Conservation (phyloP, 305 asterid species). For the Plantago lanceolata region DNA sequence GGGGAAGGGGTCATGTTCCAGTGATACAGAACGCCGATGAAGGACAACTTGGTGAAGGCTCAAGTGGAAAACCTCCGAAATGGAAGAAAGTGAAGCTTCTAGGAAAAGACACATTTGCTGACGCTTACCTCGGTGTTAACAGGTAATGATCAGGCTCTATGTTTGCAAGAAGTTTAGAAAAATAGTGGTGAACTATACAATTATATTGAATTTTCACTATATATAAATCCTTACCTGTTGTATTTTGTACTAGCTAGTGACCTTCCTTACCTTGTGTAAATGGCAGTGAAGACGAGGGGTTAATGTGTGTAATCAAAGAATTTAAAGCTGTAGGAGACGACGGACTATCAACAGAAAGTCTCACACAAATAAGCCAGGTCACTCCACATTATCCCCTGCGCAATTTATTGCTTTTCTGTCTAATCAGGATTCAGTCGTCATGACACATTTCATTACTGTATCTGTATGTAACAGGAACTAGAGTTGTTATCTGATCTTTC, state of each 20-base stretch:
- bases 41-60: conserved; percentile 59
- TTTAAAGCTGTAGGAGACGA: conserved; percentile 66
- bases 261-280: conserved; percentile 12
- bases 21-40: conserved; percentile 53
- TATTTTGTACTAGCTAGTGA: conserved; percentile 1
- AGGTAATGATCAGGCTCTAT: conserved; percentile 42
- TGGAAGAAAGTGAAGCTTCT: conserved; percentile 97
- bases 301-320: conserved; percentile 98
- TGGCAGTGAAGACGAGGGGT: conserved; percentile 81
- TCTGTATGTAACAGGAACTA: conserved; percentile 56
- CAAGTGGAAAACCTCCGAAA: conserved; percentile 41
- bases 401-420: neutral
- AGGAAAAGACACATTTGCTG: conserved; percentile 96
- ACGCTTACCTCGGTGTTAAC: conserved; percentile 90
- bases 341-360: conserved; percentile 91
- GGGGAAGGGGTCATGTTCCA: conserved; percentile 65
- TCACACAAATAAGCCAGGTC: conserved; percentile 95
- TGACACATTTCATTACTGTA: conserved; percentile 27
- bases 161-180: neutral
- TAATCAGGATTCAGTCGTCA: conserved; percentile 1
- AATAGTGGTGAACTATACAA: neutral
- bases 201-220: too few relatives aligned
- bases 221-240: neutral
- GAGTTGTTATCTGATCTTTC: conserved; percentile 74
- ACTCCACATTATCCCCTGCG: neutral